Percentiles rank a stretch among this genome's conserved stretches.
phyloP scores from a whole-genome alignment of 2,329 filamentous ascomycete genomes.

The Colletotrichum sp. region DNA sequence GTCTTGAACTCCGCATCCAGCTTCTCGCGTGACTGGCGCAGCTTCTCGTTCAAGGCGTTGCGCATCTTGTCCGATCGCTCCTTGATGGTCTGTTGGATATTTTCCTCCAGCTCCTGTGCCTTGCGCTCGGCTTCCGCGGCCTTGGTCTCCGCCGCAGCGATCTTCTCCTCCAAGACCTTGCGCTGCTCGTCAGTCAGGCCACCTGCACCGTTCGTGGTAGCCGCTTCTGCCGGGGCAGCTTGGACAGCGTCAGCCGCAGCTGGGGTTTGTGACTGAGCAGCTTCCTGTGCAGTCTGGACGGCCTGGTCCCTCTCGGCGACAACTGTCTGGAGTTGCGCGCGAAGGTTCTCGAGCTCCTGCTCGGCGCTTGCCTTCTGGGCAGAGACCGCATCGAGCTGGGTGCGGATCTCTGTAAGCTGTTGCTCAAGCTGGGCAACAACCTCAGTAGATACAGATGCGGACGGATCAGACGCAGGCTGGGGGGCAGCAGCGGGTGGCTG shows the following conservation, averaged over 20 bases:
- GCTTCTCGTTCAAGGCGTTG: constrained; percentile 69
- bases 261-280: constrained; percentile 23
- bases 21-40: constrained; percentile 67
- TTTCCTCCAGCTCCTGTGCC: constrained; percentile 67
- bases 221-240: neutral
- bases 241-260: neutral
- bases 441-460: constrained; percentile 50
- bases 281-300: constrained; percentile 38
- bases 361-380: constrained; percentile 74
- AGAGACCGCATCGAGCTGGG: constrained; percentile 69
- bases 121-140: constrained; percentile 70
- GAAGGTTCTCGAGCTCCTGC: constrained; percentile 61
- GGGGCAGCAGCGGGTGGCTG: constrained; percentile 33
- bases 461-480: constrained; percentile 39
- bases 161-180: constrained; percentile 61
- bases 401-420: constrained; percentile 52
- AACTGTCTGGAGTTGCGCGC: constrained; percentile 64
- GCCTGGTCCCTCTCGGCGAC: constrained; percentile 70
- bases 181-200: constrained; percentile 62
- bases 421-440: constrained; percentile 52
- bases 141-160: constrained; percentile 64
- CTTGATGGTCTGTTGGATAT: constrained; percentile 65
- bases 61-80: constrained; percentile 74
- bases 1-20: constrained; percentile 53
- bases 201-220: constrained; percentile 19